Conservation (phyloP, 2,329 filamentous ascomycete species). For the Monosporascus sp. region DNA sequence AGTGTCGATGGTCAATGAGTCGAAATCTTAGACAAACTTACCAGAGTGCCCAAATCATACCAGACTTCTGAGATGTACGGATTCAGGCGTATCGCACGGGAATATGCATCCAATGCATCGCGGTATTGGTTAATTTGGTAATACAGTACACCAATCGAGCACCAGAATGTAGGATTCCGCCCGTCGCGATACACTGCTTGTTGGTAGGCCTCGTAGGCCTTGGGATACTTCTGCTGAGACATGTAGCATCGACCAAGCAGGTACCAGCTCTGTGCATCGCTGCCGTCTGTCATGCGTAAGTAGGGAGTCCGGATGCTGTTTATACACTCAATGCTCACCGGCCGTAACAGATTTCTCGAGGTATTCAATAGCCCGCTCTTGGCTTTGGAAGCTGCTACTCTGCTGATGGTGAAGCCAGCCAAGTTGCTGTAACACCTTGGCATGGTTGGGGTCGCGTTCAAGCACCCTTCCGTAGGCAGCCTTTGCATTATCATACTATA, state of each 20-base stretch:
- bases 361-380: slow-evolving; percentile 95
- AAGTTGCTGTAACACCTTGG: slow-evolving; percentile 95
- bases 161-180: slow-evolving; percentile 98
- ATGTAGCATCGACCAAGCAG: slow-evolving; percentile 96
- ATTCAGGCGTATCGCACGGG: slow-evolving; percentile 90
- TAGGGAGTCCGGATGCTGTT: slow-evolving; percentile 5
- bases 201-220: slow-evolving; percentile 97
- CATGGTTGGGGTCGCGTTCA: slow-evolving; percentile 90
- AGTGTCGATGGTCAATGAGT: slow-evolving; percentile 11
- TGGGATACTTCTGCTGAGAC: slow-evolving; percentile 98
- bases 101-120: slow-evolving; percentile 95
- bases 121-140: slow-evolving; percentile 99
- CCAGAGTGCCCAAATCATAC: slow-evolving; percentile 95
- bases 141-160: slow-evolving; percentile 96
- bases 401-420: slow-evolving; percentile 98
- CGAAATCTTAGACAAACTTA: slow-evolving; percentile 45
- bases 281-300: slow-evolving; percentile 63
- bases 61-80: slow-evolving; percentile 98
- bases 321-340: slow-evolving; percentile 51
- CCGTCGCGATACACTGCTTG: slow-evolving; percentile 98
- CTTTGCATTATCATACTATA: slow-evolving; percentile 87
- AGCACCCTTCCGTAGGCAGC: slow-evolving; percentile 87
- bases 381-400: slow-evolving; percentile 82
- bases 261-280: slow-evolving; percentile 97
- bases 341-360: slow-evolving; percentile 93